phyloP scores from a whole-genome alignment of 768 basidiomycete genomes.

The Tulasnella sp. region DNA sequence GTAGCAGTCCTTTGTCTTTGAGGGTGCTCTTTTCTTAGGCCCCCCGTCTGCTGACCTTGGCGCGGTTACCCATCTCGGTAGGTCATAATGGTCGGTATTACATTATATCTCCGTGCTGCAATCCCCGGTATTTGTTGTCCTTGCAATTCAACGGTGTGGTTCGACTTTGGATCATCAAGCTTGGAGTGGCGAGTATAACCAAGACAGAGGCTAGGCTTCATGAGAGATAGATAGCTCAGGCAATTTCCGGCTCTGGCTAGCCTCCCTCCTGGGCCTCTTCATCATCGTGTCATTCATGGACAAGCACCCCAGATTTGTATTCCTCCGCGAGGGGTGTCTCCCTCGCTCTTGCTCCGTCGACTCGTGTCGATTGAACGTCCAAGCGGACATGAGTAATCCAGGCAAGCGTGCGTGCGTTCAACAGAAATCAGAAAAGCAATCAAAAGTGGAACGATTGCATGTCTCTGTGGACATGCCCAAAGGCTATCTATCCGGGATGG shows the following conservation, averaged over 20 bases:
- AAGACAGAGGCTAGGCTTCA: constrained; percentile 18
- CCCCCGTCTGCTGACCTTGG: constrained; percentile 11
- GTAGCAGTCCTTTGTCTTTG: neutral
- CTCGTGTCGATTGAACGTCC: neutral
- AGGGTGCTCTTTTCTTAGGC: neutral
- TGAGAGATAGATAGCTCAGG: neutral
- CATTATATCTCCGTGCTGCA: neutral
- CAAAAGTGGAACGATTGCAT: constrained; percentile 10
- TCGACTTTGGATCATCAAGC: neutral
- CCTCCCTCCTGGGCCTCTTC: neutral
- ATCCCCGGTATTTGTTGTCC: neutral
- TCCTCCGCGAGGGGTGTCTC: neutral
- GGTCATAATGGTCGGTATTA: neutral
- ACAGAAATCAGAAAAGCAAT: neutral
- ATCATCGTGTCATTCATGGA: neutral
- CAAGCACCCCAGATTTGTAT: constrained; percentile 7
- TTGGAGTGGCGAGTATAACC: constrained; percentile 17
- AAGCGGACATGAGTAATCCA: neutral
- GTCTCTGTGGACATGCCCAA: neutral
- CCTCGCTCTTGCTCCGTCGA: neutral
- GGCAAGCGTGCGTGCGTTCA: neutral
- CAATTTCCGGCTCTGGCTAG: neutral
- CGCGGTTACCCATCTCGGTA: neutral
- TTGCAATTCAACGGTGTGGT: neutral
- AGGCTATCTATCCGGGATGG: neutral